phyloP scores from a whole-genome alignment of 2,329 filamentous ascomycete species.

The Tolypocladium pustulatum region DNA sequence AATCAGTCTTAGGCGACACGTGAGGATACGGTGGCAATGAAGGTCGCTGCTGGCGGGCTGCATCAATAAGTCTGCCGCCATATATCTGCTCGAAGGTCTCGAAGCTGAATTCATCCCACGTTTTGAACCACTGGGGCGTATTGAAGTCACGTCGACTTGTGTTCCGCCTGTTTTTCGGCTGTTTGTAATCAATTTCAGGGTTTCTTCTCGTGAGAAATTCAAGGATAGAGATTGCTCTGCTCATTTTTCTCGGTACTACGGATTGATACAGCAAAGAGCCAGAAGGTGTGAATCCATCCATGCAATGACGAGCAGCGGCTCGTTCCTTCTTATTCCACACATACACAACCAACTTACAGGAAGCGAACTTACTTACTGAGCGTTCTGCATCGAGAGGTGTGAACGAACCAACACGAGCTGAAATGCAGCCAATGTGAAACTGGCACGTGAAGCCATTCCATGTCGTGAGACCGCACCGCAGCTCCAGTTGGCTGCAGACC shows the following conservation, averaged over 20 bases:
- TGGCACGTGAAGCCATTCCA: background rate
- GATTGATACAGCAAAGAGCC: rapidly evolving
- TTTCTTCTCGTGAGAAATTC: background rate
- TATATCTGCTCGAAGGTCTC: background rate
- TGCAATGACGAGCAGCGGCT: background rate
- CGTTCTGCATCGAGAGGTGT: background rate
- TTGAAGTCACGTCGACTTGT: background rate
- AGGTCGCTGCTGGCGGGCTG: background rate
- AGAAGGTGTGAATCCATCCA: background rate
- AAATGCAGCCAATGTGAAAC: background rate
- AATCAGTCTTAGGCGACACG: background rate
- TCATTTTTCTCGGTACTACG: background rate
- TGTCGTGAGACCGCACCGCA: background rate
- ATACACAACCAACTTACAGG: too few species aligned
- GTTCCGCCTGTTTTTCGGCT: background rate
- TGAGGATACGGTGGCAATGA: background rate
- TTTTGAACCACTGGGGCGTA: background rate
- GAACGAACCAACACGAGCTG: background rate
- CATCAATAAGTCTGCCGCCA: background rate
- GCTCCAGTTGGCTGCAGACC: background rate
- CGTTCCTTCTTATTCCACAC: background rate
- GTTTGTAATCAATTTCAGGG: background rate
- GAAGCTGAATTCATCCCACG: background rate
- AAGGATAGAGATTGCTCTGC: background rate
- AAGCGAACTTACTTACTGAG: background rate